Percentiles rank a stretch among this genome's conserved stretches.
Evolutionary conservation across 2,329 filamentous ascomycete species (phyloP).

Genomic region (Xylariaceae sp.): DNA sequence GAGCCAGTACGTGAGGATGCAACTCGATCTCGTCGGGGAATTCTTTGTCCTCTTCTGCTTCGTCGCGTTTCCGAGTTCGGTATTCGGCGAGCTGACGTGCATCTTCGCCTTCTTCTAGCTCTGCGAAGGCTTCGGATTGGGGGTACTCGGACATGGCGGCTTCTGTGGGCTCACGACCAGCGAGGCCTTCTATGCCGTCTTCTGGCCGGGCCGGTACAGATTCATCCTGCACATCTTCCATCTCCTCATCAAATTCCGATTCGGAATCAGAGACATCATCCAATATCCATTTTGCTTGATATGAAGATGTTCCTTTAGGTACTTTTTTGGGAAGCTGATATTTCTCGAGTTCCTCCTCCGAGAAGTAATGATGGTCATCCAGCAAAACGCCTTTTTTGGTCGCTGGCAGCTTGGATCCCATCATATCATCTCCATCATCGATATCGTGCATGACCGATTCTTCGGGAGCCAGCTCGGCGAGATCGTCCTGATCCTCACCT

Average conservation of each 20-base stretch:
- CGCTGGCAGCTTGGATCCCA: slow-evolving; percentile 42
- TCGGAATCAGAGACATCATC: slow-evolving; percentile 77
- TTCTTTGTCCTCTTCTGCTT: slow-evolving; percentile 85
- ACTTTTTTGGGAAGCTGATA: slow-evolving; percentile 65
- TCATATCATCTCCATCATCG: slow-evolving; percentile 31
- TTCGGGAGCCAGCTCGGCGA: slow-evolving; percentile 81
- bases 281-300: slow-evolving; percentile 92
- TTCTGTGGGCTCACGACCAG: slow-evolving; percentile 66
- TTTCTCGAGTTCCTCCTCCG: slow-evolving; percentile 70
- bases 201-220: slow-evolving; percentile 61
- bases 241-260: slow-evolving; percentile 61
- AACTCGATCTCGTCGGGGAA: slow-evolving; percentile 98
- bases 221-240: slow-evolving; percentile 41
- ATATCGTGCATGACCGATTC: slow-evolving; percentile 65
- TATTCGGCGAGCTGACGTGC: slow-evolving; percentile 76
- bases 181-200: slow-evolving; percentile 73
- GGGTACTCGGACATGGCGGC: slow-evolving; percentile 83
- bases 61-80: slow-evolving; percentile 69
- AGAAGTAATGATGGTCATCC: slow-evolving; percentile 97
- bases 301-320: slow-evolving; percentile 86
- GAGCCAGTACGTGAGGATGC: slow-evolving; percentile 77
- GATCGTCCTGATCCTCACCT: slow-evolving; percentile 74
- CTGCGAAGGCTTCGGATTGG: slow-evolving; percentile 87
- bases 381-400: slow-evolving; percentile 82
- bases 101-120: slow-evolving; percentile 76